Conservation (phyloP, 352 stramenopile species). For the Phytopythium helicoides region DNA sequence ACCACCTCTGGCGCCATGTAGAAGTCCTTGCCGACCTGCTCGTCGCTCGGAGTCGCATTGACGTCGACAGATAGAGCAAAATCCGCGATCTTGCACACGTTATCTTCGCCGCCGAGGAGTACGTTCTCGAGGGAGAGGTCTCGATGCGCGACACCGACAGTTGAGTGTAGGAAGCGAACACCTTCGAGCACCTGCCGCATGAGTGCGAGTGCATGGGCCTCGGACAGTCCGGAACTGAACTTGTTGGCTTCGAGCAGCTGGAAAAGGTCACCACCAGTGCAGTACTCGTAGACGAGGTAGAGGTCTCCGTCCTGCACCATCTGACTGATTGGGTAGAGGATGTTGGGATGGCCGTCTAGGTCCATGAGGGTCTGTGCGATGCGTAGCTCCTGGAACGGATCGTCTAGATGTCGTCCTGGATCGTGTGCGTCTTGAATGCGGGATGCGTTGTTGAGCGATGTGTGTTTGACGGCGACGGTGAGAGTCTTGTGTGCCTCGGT, state of each 20-base stretch:
- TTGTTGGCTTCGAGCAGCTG: slow-evolving; percentile 1
- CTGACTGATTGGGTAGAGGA: slow-evolving; percentile 13
- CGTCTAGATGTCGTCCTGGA: slow-evolving; percentile 5
- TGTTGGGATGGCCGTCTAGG: slow-evolving; percentile 12
- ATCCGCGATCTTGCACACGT: slow-evolving; percentile 34
- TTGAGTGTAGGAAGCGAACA: slow-evolving; percentile 23
- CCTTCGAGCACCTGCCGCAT: slow-evolving; percentile 25
- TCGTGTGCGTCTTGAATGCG: not conserved
- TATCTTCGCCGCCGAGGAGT: slow-evolving; percentile 12
- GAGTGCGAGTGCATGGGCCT: slow-evolving; percentile 10
- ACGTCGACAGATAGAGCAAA: slow-evolving; percentile 29
- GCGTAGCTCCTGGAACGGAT: slow-evolving; percentile 14
- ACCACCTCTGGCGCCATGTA: slow-evolving; percentile 51
- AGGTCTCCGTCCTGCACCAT: slow-evolving; percentile 15
- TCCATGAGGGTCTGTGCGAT: slow-evolving; percentile 6
- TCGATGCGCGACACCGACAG: slow-evolving; percentile 23
- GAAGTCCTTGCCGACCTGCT: slow-evolving; percentile 27
- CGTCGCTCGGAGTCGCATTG: slow-evolving; percentile 9
- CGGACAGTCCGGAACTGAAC: slow-evolving; percentile 2
- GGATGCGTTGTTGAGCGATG: slow-evolving; percentile 6
- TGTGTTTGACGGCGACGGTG: slow-evolving; percentile 28
- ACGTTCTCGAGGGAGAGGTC: slow-evolving; percentile 38
- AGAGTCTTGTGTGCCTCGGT: not conserved
- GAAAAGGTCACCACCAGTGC: slow-evolving; percentile 31
- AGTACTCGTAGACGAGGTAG: slow-evolving; percentile 40